These are phyloP conservation scores for Eucalyptus cladocalyx DNA, from an alignment of 345 rosid species.

Conservation along the genomic window DNA sequence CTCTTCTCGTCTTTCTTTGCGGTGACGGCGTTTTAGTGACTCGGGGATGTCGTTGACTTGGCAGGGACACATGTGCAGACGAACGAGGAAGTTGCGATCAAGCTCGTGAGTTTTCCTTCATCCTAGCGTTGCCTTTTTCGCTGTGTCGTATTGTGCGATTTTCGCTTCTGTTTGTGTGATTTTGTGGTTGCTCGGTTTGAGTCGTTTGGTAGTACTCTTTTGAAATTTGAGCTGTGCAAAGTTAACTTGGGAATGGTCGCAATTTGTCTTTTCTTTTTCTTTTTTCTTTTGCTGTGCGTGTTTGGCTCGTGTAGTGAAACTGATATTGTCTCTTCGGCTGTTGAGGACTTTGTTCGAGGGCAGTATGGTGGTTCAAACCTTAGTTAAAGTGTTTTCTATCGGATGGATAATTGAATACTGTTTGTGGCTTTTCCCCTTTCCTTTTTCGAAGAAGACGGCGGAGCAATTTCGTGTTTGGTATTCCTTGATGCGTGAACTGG, in stretches of 20 bases:
- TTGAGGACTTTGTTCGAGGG: neutral
- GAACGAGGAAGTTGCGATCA: constrained; percentile 92
- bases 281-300: neutral
- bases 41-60: neutral
- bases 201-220: neutral
- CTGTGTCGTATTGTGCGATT: neutral
- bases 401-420: neutral
- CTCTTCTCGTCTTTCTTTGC: neutral
- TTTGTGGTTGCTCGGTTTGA: neutral
- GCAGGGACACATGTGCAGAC: constrained; percentile 78
- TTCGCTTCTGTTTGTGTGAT: neutral
- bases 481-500: neutral
- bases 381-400: neutral
- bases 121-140: neutral
- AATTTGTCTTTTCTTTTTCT: neutral
- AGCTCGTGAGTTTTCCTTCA: constrained; percentile 55
- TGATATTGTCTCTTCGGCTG: neutral
- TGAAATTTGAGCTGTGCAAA: neutral
- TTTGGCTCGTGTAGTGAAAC: neutral
- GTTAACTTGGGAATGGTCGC: neutral
- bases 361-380: neutral
- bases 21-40: neutral
- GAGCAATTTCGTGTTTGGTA: neutral
- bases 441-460: neutral
- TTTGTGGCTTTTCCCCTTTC: neutral